phyloP scores from a whole-genome alignment of 1,284 basidiomycete species.

The Trichosporon sp. region DNA sequence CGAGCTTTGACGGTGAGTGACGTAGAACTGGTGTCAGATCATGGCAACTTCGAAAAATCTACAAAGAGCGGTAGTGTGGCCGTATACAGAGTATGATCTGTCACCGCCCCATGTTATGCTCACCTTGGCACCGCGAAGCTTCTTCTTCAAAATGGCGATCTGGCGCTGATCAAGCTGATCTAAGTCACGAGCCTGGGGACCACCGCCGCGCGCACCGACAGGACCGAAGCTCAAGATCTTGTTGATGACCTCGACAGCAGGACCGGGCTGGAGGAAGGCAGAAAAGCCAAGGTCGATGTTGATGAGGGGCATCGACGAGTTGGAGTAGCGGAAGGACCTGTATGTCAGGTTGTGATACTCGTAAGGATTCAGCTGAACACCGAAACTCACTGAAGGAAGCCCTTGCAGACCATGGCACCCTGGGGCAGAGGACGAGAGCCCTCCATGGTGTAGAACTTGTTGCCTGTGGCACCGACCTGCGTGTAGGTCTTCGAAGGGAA shows the following conservation, averaged over 20 bases:
- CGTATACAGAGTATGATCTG: not conserved
- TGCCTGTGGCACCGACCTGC: constrained; percentile 38
- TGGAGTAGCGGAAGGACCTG: constrained; percentile 41
- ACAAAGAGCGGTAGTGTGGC: not conserved
- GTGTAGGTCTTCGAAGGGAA: constrained; percentile 35
- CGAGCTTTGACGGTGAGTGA: constrained; percentile 33
- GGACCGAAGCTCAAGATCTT: constrained; percentile 26
- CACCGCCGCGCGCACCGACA: constrained; percentile 16
- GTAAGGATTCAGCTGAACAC: not conserved
- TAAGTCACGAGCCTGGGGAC: constrained; percentile 8
- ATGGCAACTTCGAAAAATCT: not conserved
- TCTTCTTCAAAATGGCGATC: constrained; percentile 28
- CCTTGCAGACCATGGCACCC: constrained; percentile 39
- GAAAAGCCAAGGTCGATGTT: constrained; percentile 44
- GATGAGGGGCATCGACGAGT: constrained; percentile 29
- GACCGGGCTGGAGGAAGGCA: constrained; percentile 42
- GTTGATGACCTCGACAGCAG: constrained; percentile 36
- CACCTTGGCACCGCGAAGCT: constrained; percentile 34
- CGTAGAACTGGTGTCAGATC: constrained; percentile 25
- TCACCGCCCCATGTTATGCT: not conserved
- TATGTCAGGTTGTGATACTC: not conserved
- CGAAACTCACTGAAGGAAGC: constrained; percentile 42
- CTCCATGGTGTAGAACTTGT: constrained; percentile 38
- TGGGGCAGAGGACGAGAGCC: constrained; percentile 31
- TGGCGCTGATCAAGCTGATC: constrained; percentile 17